Evolutionary conservation across 208 protist genomes (phyloP), one percentile per base, ranked within the genome.

Genomic region (Trypanosoma grayi): DNA sequence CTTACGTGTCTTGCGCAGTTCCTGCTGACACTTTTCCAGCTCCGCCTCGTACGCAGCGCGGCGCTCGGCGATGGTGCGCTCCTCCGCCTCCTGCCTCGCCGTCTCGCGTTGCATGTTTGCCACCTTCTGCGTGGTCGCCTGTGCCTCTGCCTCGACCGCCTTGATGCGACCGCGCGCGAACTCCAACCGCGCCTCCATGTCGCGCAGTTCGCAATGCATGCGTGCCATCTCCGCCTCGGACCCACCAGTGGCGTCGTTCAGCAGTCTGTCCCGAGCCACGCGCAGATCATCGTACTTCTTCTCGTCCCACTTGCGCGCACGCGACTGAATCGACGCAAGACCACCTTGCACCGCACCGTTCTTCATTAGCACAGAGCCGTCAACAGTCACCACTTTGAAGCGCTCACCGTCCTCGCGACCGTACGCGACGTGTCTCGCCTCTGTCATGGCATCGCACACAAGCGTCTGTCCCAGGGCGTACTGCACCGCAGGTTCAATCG

Each of bases 391-490:
- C 0, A 97, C 97, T 75, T 97, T 98, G 70, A 88, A 82, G 6
- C 92, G 83, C 62, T 92, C 77, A 1, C 72, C 56, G 36, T 73
- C 55, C 2, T 60, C 54, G 24, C 66, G 55, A 20, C 67, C 81
- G 70, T 94, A 99, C 30, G 85, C 90, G 1, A 99, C 59, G 46
- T 70, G 18, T 56, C 82, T 81, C 0, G 97, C 98, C 60, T 99
- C 94, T 1, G 80, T 73, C 6, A 99, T 60, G 0, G 73, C 89
- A 55, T 99, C 97, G 71, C 95, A 98, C 40, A 99, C 83, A 22
- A 99, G 73, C 7, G 97, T 98, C 66, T 98, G 94, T 25, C 97
- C 98, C 14, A 98, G 54, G 6, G 95, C 95, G 74, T 96, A 99
- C 25, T 79, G 78, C 8, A 99, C 75, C 2, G 96, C 98, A 10